These are phyloP conservation scores for Gracilaria vermiculophylla DNA, from an alignment of 23 red algal genomes.

Conservation along the genomic window DNA sequence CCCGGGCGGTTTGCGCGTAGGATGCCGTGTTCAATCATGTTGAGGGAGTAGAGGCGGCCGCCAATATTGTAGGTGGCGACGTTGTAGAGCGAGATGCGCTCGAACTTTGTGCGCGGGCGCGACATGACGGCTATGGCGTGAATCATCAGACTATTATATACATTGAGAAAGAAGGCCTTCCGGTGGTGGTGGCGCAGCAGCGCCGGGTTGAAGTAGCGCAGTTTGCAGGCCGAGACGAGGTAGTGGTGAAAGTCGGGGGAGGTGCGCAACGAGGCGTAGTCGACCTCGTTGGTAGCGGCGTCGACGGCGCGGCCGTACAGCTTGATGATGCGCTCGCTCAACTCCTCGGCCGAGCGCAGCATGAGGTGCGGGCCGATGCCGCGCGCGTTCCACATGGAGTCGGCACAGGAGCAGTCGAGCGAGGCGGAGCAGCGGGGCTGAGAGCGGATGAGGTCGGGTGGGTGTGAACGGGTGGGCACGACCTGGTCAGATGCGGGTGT, in stretches of 20 bases:
- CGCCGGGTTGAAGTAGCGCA: slow-evolving; percentile 68
- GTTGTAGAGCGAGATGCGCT: slow-evolving; percentile 69
- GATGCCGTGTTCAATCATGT: slow-evolving; percentile 88
- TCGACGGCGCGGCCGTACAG: slow-evolving; percentile 39
- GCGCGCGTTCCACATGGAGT: slow-evolving; percentile 14
- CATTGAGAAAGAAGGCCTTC: slow-evolving; percentile 89
- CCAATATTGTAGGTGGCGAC: slow-evolving; percentile 82
- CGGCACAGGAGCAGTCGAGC: slow-evolving; percentile 8
- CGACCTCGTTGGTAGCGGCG: slow-evolving; percentile 14
- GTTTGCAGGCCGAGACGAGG: slow-evolving; percentile 35
- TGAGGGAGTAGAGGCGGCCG: slow-evolving; percentile 74
- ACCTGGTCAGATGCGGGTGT: background rate
- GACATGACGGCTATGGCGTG: slow-evolving; percentile 69
- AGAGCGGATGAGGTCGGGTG: background rate
- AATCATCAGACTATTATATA: slow-evolving; percentile 87
- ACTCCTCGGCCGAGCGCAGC: slow-evolving; percentile 54
- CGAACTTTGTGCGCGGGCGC: slow-evolving; percentile 37
- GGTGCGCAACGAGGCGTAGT: slow-evolving; percentile 12
- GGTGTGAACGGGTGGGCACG: background rate
- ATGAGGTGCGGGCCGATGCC: slow-evolving; percentile 51
- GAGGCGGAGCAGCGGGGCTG: background rate
- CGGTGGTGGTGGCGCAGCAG: slow-evolving; percentile 28
- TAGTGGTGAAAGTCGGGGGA: slow-evolving; percentile 42
- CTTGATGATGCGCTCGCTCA: slow-evolving; percentile 34
- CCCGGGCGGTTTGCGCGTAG: slow-evolving; percentile 75